Conservation (phyloP, 2,329 filamentous ascomycete genomes). For the Pseudogymnoascus pannorum region DNA sequence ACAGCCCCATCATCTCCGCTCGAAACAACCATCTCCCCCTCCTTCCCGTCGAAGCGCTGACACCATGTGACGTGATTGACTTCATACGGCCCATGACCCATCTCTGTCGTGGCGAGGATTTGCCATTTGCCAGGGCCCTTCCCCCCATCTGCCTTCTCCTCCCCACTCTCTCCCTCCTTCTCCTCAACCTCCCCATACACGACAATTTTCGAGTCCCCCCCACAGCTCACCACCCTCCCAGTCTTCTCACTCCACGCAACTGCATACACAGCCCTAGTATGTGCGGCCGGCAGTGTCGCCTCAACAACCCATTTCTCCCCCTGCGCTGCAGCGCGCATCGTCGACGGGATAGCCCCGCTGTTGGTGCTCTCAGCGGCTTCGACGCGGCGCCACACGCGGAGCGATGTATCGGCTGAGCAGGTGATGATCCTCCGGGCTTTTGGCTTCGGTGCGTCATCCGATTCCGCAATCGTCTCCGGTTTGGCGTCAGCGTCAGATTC, state of each 20-base stretch:
- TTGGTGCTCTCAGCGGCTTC: slow-evolving; percentile 25
- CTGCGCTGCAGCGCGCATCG: slow-evolving; percentile 64
- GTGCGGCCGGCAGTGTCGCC: slow-evolving; percentile 62
- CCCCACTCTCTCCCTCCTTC: slow-evolving; percentile 23
- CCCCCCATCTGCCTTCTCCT: slow-evolving; percentile 20
- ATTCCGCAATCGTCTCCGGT: too few species aligned
- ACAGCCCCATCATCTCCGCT: slow-evolving; percentile 90
- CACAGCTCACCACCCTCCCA: slow-evolving; percentile 77
- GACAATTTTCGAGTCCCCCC: slow-evolving; percentile 75
- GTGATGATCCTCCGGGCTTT: slow-evolving; percentile 57
- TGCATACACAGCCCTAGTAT: slow-evolving; percentile 77
- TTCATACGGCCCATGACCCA: slow-evolving; percentile 86
- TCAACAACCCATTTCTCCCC: slow-evolving; percentile 83
- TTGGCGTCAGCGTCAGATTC: too few species aligned
- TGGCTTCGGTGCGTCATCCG: slow-evolving; percentile 40
- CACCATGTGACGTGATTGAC: slow-evolving; percentile 92
- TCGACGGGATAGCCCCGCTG: slow-evolving; percentile 67
- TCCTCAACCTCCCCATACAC: slow-evolving; percentile 60
- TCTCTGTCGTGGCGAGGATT: slow-evolving; percentile 59
- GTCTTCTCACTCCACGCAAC: slow-evolving; percentile 73
- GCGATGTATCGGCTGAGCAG: slow-evolving; percentile 75
- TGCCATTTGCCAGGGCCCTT: slow-evolving; percentile 52
- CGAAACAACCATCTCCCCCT: slow-evolving; percentile 73
- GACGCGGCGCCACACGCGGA: slow-evolving; percentile 68
- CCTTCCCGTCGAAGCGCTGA: slow-evolving; percentile 60